phyloP scores from a whole-genome alignment of 2,329 filamentous ascomycete genomes.

The Diaporthe sp. region DNA sequence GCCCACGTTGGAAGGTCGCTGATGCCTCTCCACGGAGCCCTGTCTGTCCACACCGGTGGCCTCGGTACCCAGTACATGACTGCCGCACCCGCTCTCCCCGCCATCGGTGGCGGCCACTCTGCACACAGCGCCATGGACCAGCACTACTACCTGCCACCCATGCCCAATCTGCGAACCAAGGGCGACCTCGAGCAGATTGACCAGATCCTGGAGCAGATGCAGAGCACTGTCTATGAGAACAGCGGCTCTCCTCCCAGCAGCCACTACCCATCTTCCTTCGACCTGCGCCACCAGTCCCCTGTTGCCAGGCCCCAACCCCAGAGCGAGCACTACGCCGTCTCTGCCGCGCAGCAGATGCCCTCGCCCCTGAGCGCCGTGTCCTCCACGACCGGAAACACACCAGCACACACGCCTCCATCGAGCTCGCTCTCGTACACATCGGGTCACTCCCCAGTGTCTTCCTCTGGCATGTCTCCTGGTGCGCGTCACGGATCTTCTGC shows the following conservation, averaged over 20 bases:
- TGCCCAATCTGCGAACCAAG: conserved; percentile 91
- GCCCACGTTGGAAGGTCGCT: conserved; percentile 91
- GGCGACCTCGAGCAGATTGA: conserved; percentile 95
- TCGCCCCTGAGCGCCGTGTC: conserved; percentile 72
- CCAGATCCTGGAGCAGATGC: conserved; percentile 94
- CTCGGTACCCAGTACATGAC: conserved; percentile 69
- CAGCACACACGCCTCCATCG: conserved; percentile 82
- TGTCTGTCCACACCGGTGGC: conserved; percentile 69
- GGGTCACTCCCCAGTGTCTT: conserved; percentile 81
- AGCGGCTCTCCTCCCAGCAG: conserved; percentile 85
- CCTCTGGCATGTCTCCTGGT: conserved; percentile 76
- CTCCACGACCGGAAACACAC: conserved; percentile 73
- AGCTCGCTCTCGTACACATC: conserved; percentile 83
- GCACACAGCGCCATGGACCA: conserved; percentile 73
- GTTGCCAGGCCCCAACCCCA: conserved; percentile 46
- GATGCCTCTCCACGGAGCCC: conserved; percentile 82
- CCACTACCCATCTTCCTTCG: conserved; percentile 77
- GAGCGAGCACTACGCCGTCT: conserved; percentile 54
- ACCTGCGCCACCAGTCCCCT: conserved; percentile 63
- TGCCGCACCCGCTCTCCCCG: conserved; percentile 60
- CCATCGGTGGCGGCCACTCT: conserved; percentile 68
- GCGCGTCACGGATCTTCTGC: conserved; percentile 72
- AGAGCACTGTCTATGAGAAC: conserved; percentile 95
- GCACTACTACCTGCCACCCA: conserved; percentile 89
- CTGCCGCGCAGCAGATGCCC: conserved; percentile 66